A percentile compares a stretch with the other conserved stretches of the same genome.
Conservation (phyloP, 345 rosid species). For the Anastatica hierochuntica region DNA sequence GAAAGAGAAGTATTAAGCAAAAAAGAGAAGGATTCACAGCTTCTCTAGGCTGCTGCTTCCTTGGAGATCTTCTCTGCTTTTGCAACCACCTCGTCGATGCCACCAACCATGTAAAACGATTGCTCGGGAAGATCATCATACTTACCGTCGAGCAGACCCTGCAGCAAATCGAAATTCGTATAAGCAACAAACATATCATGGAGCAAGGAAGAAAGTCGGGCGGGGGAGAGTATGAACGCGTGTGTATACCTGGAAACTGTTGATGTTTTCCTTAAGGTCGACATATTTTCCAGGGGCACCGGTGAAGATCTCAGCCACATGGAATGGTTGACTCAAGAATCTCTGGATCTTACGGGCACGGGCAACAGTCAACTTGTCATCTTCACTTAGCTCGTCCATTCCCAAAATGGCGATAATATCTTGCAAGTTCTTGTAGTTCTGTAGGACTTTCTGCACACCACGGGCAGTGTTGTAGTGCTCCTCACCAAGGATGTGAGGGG, state of each 20-base stretch:
- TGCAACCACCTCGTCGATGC: background rate
- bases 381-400: constrained; percentile 99
- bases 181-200: background rate
- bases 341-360: constrained; percentile 96
- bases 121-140: background rate
- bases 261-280: constrained; percentile 80
- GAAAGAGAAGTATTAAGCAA: background rate
- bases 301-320: constrained; percentile 97
- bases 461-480: constrained; percentile 95
- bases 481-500: constrained; percentile 94
- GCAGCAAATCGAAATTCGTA: background rate
- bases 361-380: constrained; percentile 92
- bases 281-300: constrained; percentile 99
- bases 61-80: background rate
- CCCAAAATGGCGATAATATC: constrained; percentile 99
- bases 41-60: constrained; percentile 3
- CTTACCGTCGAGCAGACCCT: background rate
- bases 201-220: background rate
- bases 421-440: constrained; percentile 96
- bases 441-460: constrained; percentile 95
- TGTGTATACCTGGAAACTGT: constrained; percentile 73
- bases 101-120: background rate
- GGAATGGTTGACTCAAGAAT: constrained; percentile 99
- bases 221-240: background rate
- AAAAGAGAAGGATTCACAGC: background rate